These are phyloP conservation scores for Leucocoprinus birnbaumii DNA, from an alignment of 768 basidiomycete species.

Conservation along the genomic window DNA sequence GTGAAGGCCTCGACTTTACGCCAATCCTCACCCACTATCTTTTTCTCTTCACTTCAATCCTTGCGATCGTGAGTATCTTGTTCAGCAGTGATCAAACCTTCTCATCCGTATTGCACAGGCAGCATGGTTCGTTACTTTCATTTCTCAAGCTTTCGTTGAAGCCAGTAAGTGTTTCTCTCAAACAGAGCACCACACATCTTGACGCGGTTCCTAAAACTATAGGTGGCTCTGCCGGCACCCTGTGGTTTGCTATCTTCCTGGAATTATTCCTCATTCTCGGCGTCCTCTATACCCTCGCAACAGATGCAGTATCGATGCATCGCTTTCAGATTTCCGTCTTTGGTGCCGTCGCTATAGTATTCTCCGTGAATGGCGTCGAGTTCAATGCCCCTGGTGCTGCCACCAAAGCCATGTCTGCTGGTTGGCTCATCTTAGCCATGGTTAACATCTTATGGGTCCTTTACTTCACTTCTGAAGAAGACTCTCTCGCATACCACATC, in stretches of 20 bases:
- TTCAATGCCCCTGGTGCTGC: slow-evolving; percentile 36
- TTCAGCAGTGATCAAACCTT: slow-evolving; percentile 11
- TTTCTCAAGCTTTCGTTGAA: slow-evolving; percentile 66
- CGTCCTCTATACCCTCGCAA: slow-evolving; percentile 75
- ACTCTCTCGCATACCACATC: slow-evolving; percentile 78
- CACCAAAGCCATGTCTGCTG: slow-evolving; percentile 83
- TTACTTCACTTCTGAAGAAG: slow-evolving; percentile 96
- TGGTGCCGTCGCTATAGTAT: slow-evolving; percentile 83
- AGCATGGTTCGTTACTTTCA: slow-evolving; percentile 77
- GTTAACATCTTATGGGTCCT: slow-evolving; percentile 95
- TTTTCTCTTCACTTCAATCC: slow-evolving; percentile 83
- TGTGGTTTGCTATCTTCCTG: slow-evolving; percentile 87
- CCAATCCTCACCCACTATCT: slow-evolving; percentile 90
- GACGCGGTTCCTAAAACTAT: not conserved
- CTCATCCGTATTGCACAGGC: slow-evolving; percentile 36
- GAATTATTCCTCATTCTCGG: slow-evolving; percentile 71
- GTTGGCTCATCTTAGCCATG: slow-evolving; percentile 90
- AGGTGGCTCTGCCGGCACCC: slow-evolving; percentile 52
- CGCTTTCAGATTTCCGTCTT: slow-evolving; percentile 90
- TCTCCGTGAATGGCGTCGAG: slow-evolving; percentile 68
- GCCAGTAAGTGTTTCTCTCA: slow-evolving; percentile 33
- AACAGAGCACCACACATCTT: not conserved
- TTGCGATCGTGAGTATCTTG: slow-evolving; percentile 62
- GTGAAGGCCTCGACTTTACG: slow-evolving; percentile 77
- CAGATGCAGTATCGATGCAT: slow-evolving; percentile 90